Evolutionary conservation across 169 alveolate species (phyloP).

Genomic region (Plasmodium vinckei): DNA sequence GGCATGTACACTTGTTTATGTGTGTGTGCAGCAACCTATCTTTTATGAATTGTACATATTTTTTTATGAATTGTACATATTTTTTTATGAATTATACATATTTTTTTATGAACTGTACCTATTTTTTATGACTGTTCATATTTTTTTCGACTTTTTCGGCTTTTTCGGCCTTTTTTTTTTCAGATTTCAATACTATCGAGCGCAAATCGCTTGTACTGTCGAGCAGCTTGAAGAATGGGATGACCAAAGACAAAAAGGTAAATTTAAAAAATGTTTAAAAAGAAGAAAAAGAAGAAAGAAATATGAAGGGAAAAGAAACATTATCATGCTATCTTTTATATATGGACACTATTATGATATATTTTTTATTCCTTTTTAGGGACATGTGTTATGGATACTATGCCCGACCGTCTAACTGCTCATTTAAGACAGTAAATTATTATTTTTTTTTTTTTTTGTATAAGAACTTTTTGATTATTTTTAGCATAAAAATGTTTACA

Average conservation of each 20-base stretch:
- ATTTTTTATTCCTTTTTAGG: constrained; percentile 20
- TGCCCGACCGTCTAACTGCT: constrained; percentile 58
- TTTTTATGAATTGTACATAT: no score
- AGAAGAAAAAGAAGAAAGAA: background rate
- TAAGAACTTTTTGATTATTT: background rate
- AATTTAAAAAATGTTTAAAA: background rate
- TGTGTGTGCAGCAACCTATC: background rate
- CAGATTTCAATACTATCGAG: constrained; percentile 86
- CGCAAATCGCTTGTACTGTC: constrained; percentile 86
- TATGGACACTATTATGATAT: background rate
- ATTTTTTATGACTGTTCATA: no score
- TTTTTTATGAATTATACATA: no score
- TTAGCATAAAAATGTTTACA: no score
- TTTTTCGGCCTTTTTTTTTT: background rate
- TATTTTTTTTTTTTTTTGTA: constrained; percentile 7
- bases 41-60: background rate
- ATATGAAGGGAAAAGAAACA: background rate
- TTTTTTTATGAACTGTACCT: no score
- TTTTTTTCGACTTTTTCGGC: background rate
- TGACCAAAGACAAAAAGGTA: constrained; percentile 68
- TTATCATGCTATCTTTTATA: background rate
- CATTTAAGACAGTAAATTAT: constrained; percentile 47
- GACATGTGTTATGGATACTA: constrained; percentile 54
- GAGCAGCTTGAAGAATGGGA: constrained; percentile 79
- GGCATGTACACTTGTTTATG: background rate